These are phyloP conservation scores for Ascochyta fabae DNA, from an alignment of 2,329 filamentous ascomycete genomes.

Conservation along the genomic window DNA sequence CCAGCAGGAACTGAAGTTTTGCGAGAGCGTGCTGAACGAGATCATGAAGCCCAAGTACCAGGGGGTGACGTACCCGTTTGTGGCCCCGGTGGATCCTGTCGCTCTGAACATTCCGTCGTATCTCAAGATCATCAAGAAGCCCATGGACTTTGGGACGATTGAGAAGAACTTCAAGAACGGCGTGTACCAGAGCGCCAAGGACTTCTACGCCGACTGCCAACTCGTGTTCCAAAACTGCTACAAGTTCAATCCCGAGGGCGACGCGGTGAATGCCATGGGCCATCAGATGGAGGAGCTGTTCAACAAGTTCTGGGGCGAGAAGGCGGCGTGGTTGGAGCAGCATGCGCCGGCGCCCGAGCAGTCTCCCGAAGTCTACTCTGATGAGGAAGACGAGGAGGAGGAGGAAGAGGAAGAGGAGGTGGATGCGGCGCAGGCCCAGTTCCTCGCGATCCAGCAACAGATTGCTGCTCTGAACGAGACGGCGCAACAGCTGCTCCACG, in stretches of 20 bases:
- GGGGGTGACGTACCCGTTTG: conserved; percentile 74
- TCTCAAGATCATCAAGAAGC: conserved; percentile 91
- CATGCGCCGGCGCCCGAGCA: conserved; percentile 72
- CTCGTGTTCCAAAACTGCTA: conserved; percentile 90
- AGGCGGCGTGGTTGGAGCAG: conserved; percentile 79
- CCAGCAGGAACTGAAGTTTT: conserved; percentile 88
- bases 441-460: conserved; percentile 64
- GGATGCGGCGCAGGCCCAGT: conserved; percentile 52
- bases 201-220: conserved; percentile 83
- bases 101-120: conserved; percentile 93
- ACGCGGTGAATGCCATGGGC: conserved; percentile 75
- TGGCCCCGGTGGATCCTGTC: conserved; percentile 87
- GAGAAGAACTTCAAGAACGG: conserved; percentile 76
- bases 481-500: conserved; percentile 60
- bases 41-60: conserved; percentile 76
- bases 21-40: conserved; percentile 80
- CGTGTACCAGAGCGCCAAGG: conserved; percentile 80
- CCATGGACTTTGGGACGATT: conserved; percentile 93
- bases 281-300: conserved; percentile 78
- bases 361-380: conserved; percentile 61
- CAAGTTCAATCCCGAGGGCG: conserved; percentile 84
- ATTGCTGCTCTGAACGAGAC: conserved; percentile 72
- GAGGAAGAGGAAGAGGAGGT: conserved; percentile 67
- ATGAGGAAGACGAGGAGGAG: conserved; percentile 72
- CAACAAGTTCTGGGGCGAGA: conserved; percentile 75